Base-by-base conservation (phyloP, 2,329 filamentous ascomycete species). In the Apiospora marii region DNA sequence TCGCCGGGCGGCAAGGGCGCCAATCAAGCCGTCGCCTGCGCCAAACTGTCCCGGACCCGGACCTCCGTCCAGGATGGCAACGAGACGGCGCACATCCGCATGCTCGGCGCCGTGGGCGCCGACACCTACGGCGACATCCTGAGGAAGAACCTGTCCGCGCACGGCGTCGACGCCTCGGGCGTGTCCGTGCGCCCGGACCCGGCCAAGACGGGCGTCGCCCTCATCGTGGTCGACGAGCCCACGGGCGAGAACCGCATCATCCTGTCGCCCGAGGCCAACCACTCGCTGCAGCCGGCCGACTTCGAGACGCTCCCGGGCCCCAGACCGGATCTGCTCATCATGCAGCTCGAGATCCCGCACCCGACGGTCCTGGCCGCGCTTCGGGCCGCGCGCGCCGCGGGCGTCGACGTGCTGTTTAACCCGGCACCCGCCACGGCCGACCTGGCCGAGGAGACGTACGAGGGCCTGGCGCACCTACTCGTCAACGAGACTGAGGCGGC, bases 1-100 rank as follows among this genome's bases (percentile, higher is more conserved):
- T 95, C 93, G 61, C 92, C 93, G 43, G 96, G 96, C 78, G 96
- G 96, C 72, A 99, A 99, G 85, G 96, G 96, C 75, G 95, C 95
- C 74, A 98, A 98, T 85, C 96, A 98, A 85, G 95, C 95, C 73
- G 93, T 98, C 72, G 94, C 95, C 34, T 95, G 93, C 83, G 93
- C 92, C 69, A 93, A 96, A 75, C 89, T 97, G 69, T 96, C 94
- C 0, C 89, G 92, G 68, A 79, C 87, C 41, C 85, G 85, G 46
- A 78, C 83, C 5, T 74, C 78, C 24, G 79, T 64, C 61, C n/a
- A 81, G 49, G 76, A 80, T 51, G 37, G 72, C 2, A 41, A 73
- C 7, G 80, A 79, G 12, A 81, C 81, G 10, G 83, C 83, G 2
- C 76, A 76, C 72, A 89, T 95, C 51, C 86, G 89, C 78, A 95